Evolutionary conservation across 495 filamentous ascomycete species (phyloP), one percentile per base, ranked within the genome.

Genomic region (Bathelium albidoporum): DNA sequence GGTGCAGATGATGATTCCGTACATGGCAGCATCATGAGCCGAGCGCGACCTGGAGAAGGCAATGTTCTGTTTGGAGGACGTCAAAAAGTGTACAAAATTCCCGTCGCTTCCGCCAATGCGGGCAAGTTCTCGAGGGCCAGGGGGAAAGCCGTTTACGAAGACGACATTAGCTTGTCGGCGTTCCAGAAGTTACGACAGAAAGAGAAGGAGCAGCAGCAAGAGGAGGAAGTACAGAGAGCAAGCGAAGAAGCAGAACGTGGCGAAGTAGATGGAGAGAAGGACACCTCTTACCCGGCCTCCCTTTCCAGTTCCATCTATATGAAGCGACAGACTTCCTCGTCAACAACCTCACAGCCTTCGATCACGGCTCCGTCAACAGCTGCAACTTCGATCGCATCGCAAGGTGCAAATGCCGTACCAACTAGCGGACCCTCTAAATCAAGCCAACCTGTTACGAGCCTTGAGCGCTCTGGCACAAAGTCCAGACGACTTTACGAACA

Each of bases 51-150:
- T 11, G 86, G 82, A 1, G 94, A 97, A 74, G 90, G 92, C 22
- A 98, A 97, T 75, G 89, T 90, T 68, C 72, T 98, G 64, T 98
- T 98, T 77, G 94, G 94, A 60, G 94, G 95, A 11, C 84, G 94
- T 32, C 94, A 98, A 70, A 98, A 97, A 75, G 85, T 97, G 26
- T 97, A 94, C 75, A 94, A 91, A 68, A 90, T 98, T 58, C 83
- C 90, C 0, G 80, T 80, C 22, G 83, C 80, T 41, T 76, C 73
- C 26, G 72, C 74, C 32, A 74, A 72, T 22, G 74, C 79, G 1
- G 75, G 73, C 0, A 82, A 71, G 63, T 77, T 68, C 59, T 72
- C 78, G 45, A 66, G 67, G 7, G 68, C 71, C 41, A 76, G 80
- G 20, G 89, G 88, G 2, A 85, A 89, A 60, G 81, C 83, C 1